Evolutionary conservation across 257 asterid genomes (phyloP), one percentile per base, ranked within the genome.

Genomic region (Gardenia jasminoides): DNA sequence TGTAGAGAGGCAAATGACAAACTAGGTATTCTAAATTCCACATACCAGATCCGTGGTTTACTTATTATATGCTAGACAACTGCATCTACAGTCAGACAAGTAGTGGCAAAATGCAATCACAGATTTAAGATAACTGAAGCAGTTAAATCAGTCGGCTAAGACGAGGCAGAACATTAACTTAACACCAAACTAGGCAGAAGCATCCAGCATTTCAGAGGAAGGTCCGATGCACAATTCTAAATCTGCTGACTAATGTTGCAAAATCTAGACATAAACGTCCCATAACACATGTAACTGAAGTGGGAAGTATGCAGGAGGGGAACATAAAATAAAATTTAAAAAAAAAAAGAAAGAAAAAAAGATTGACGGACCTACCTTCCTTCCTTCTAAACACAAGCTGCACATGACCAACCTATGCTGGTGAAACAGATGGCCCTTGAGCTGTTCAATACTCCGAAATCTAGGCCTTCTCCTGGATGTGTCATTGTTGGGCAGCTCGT

Each of bases 351-450:
- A 2, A 10, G 1, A 52, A 26, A 50, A 15, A 44, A 8, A 3
- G 26, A 56, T 3, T 44, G 48, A 58, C 4, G 30, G 2, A n/a
- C 31, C 20, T 28, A 93, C 99, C 99, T 96, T 96, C 54, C 98
- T 88, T 80, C 98, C 99, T 89, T 91, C 98, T 89, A 96, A 87
- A 86, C 99, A 96, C 93, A 96, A 86, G 84, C 91, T 90, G 89
- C 99, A 96, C 96, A 96, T 93, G 76, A 88, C 20, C 87, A 93
- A 65, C 88, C 75, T 89, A 85, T 96, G 99, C 84, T 89, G 89
- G 85, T 92, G 97, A 77, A 88, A 92, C 82, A 96, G 65, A 81
- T 96, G 99, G 79, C 92, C 97, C 84, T 88, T 96, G 28, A 96
- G 89, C 88, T 96, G 99, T 75, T 96, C 97, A 76, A 96, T 88